phyloP scores from a whole-genome alignment of 2,329 filamentous ascomycete genomes.

The Juglanconis oblonga region DNA sequence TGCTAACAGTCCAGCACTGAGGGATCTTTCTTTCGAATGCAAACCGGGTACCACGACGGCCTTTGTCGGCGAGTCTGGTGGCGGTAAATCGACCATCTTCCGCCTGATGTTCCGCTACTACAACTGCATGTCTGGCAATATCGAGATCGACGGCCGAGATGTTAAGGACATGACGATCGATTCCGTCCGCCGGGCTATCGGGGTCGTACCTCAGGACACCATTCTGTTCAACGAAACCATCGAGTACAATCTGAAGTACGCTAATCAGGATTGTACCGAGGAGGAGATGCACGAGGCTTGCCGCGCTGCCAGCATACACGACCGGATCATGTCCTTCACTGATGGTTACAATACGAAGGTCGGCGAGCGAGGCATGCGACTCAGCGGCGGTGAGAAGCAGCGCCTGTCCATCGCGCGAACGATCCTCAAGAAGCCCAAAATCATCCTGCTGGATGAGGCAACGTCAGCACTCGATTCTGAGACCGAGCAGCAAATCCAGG shows the following conservation, averaged over 20 bases:
- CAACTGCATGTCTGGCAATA: slow-evolving; percentile 75
- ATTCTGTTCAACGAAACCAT: slow-evolving; percentile 58
- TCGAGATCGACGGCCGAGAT: slow-evolving; percentile 80
- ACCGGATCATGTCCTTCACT: slow-evolving; percentile 50
- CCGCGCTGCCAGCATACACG: slow-evolving; percentile 52
- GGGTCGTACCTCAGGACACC: slow-evolving; percentile 95
- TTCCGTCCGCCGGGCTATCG: slow-evolving; percentile 86
- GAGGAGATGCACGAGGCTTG: slow-evolving; percentile 50
- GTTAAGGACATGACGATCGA: slow-evolving; percentile 88
- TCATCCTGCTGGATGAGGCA: slow-evolving; percentile 69
- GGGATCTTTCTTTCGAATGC: slow-evolving; percentile 81
- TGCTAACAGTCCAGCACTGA: slow-evolving; percentile 82
- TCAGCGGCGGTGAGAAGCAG: slow-evolving; percentile 61
- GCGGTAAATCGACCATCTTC: slow-evolving; percentile 96
- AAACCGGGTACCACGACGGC: slow-evolving; percentile 89
- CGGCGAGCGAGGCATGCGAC: slow-evolving; percentile 49
- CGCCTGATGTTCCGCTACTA: slow-evolving; percentile 96
- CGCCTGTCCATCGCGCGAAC: slow-evolving; percentile 61
- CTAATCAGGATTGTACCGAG: slow-evolving; percentile 44
- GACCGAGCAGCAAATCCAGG: slow-evolving; percentile 56
- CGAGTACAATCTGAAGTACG: slow-evolving; percentile 55
- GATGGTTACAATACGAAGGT: slow-evolving; percentile 53
- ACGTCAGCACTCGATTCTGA: slow-evolving; percentile 67
- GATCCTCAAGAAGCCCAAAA: slow-evolving; percentile 65
- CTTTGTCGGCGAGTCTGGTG: slow-evolving; percentile 93